Percentiles rank a stretch among this genome's conserved stretches.
These are phyloP conservation scores for Colletotrichum navitas DNA, from an alignment of 2,329 filamentous ascomycete species.

Conservation along the genomic window DNA sequence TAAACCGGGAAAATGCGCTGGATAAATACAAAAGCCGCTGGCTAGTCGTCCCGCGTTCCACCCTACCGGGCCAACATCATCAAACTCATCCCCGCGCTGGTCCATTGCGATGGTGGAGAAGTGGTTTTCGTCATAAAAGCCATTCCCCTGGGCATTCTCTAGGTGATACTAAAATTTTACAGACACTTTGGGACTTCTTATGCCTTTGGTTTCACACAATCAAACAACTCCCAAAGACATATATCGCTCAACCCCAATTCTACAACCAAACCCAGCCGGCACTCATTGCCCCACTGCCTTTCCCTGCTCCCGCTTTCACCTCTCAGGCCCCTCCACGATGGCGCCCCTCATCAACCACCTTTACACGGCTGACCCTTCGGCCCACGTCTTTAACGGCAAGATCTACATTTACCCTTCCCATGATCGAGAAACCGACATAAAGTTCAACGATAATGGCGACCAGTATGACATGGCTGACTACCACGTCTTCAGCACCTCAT, in stretches of 20 bases:
- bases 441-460: constrained; percentile 86
- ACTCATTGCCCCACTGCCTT: constrained; percentile 1
- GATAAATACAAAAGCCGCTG: constrained; percentile 42
- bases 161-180: not conserved
- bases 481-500: constrained; percentile 76
- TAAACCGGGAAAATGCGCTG: constrained; percentile 43
- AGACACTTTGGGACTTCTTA: not conserved
- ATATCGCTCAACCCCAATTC: constrained; percentile 12
- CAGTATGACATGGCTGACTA: constrained; percentile 90
- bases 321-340: constrained; percentile 48
- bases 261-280: constrained; percentile 8
- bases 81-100: constrained; percentile 26
- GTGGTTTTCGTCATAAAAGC: constrained; percentile 10
- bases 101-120: constrained; percentile 16
- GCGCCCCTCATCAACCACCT: constrained; percentile 78
- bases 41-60: constrained; percentile 42
- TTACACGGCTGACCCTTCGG: constrained; percentile 85
- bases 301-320: not conserved
- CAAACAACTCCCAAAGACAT: not conserved
- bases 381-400: constrained; percentile 81
- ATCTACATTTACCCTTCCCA: constrained; percentile 87
- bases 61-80: constrained; percentile 36
- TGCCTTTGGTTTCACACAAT: not conserved
- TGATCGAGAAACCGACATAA: constrained; percentile 79
- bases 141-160: not conserved